These are phyloP conservation scores for Sporothrix humicola DNA, from an alignment of 2,329 filamentous ascomycete species.

Conservation along the genomic window DNA sequence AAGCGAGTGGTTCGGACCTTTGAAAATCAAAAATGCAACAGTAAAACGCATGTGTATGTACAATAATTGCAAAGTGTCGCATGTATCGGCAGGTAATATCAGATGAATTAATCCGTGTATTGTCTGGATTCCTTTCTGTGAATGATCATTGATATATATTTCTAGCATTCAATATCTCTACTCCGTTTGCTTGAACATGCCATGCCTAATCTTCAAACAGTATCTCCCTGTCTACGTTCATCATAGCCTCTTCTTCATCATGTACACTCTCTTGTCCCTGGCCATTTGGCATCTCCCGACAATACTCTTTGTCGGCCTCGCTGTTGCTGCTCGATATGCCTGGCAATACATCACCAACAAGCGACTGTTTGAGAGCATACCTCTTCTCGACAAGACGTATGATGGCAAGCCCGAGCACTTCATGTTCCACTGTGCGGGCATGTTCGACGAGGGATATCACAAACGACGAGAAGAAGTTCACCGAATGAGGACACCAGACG, in stretches of 20 bases:
- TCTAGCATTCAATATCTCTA: no score
- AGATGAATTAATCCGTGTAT: no score
- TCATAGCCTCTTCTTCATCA: background rate
- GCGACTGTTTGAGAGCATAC: background rate
- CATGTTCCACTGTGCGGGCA: background rate
- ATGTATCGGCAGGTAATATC: no score
- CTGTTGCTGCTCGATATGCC: background rate
- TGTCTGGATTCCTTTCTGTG: no score
- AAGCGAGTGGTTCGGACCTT: no score
- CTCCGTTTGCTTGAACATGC: no score
- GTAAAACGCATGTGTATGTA: no score
- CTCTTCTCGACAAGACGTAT: background rate
- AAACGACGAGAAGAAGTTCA: background rate
- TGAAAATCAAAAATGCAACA: no score
- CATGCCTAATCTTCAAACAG: no score
- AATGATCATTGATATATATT: no score
- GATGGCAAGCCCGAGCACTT: background rate
- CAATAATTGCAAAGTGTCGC: no score
- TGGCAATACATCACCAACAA: background rate
- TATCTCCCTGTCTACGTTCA: background rate
- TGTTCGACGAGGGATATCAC: background rate
- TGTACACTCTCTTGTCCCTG: background rate
- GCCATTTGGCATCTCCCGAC: background rate
- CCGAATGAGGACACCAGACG: background rate
- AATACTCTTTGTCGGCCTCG: background rate